A percentile compares a stretch with the other conserved stretches of the same genome.
These are phyloP conservation scores for Phytophthora podocarpi DNA, from an alignment of 352 stramenopile genomes.

Conservation along the genomic window DNA sequence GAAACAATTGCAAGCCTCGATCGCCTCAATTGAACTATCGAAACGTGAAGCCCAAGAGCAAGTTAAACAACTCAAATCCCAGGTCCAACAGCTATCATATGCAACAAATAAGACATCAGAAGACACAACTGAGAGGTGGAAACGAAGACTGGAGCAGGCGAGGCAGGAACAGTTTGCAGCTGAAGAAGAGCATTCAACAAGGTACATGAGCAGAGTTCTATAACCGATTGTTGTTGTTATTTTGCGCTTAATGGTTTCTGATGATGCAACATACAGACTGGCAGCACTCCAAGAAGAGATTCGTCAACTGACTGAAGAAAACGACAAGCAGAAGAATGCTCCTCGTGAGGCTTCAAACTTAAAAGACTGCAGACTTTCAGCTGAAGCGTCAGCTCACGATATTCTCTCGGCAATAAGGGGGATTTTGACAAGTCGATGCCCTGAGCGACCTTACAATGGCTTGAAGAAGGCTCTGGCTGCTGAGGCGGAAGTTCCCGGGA, in stretches of 20 bases:
- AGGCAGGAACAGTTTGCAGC: constrained; percentile 49
- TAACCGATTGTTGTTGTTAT: background rate
- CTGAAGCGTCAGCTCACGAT: constrained; percentile 57
- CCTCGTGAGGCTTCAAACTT: constrained; percentile 42
- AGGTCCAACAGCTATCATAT: constrained; percentile 46
- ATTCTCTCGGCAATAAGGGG: constrained; percentile 74
- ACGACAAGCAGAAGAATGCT: constrained; percentile 25
- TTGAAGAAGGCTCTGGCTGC: constrained; percentile 80
- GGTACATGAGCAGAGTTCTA: constrained; percentile 18
- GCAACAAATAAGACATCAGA: constrained; percentile 22
- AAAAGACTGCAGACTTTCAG: constrained; percentile 52
- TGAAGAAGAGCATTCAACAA: constrained; percentile 46
- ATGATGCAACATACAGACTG: constrained; percentile 24
- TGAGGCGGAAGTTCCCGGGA: constrained; percentile 71
- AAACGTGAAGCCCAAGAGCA: constrained; percentile 64
- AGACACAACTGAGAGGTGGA: constrained; percentile 53
- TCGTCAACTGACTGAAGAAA: constrained; percentile 24
- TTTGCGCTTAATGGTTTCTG: background rate
- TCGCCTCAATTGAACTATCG: constrained; percentile 34
- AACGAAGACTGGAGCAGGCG: constrained; percentile 57
- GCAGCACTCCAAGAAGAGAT: constrained; percentile 36
- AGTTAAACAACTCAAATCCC: constrained; percentile 42
- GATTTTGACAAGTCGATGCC: constrained; percentile 59
- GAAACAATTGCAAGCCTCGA: constrained; percentile 29
- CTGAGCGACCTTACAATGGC: constrained; percentile 73